A percentile compares a stretch with the other conserved stretches of the same genome.
phyloP scores from a whole-genome alignment of 2,329 filamentous ascomycete genomes.

The Fusarium humuli region DNA sequence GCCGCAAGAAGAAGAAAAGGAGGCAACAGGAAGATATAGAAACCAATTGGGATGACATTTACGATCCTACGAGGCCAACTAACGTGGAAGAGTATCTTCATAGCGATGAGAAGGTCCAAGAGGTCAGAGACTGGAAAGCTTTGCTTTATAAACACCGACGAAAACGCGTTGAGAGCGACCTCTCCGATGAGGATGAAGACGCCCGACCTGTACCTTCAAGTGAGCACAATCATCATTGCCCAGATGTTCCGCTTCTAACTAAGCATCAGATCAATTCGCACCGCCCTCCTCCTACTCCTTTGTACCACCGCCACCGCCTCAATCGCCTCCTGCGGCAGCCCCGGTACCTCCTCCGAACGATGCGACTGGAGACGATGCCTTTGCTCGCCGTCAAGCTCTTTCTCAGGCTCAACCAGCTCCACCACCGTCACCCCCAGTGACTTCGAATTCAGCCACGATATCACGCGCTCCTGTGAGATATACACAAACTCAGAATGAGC shows the following conservation, averaged over 20 bases:
- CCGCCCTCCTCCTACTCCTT: conserved; percentile 68
- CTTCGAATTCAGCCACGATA: conserved; percentile 69
- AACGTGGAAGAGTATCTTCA: conserved; percentile 86
- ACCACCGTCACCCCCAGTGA: conserved; percentile 52
- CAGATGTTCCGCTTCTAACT: conserved; percentile 35
- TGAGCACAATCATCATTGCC: conserved; percentile 38
- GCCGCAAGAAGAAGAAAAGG: conserved; percentile 80
- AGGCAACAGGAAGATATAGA: conserved; percentile 64
- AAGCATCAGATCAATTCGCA: conserved; percentile 66
- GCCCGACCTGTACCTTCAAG: conserved; percentile 49
- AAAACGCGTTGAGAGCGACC: conserved; percentile 56
- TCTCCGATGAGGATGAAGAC: conserved; percentile 52
- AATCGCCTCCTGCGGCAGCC: conserved; percentile 60
- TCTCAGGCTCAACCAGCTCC: conserved; percentile 56
- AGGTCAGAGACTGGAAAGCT: conserved; percentile 87
- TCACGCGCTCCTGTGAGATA: conserved; percentile 84
- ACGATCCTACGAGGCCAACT: conserved; percentile 85
- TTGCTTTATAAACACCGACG: conserved; percentile 77
- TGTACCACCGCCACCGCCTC: conserved; percentile 64
- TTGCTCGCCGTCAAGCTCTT: conserved; percentile 70
- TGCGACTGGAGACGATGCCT: conserved; percentile 76
- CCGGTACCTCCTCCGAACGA: conserved; percentile 64
- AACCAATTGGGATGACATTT: conserved; percentile 92
- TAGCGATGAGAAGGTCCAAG: conserved; percentile 84
- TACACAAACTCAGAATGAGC: conserved; percentile 47